Base-by-base conservation (phyloP, 176 grass and related monocot species). In the Themeda triandra region DNA sequence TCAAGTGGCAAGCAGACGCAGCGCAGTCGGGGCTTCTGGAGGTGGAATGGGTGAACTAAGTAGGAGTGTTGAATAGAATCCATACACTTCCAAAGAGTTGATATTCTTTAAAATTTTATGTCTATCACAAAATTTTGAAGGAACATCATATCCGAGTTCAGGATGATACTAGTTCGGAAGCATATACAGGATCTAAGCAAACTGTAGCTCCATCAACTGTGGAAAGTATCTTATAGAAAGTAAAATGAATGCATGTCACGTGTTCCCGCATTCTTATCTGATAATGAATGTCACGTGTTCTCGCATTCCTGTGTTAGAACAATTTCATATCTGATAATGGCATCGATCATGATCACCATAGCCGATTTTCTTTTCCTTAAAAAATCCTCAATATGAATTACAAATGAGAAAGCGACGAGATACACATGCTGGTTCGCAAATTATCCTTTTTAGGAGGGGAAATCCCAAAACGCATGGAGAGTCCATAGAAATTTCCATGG, bases 11-110 rank as follows among this genome's bases (percentile, higher is more conserved):
- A 79, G 67, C 71, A 84, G 49, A 14, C 2, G 7, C 30, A 39
- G 8, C 40, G 37, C 10, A 31, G 37, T 5, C 30, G 13, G 23
- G 68, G 89, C 40, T 87, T 90, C 31, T 86, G 84, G 80, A 83
- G 85, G 62, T 90, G 85, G 89, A 84, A 84, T 42, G 89, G 75
- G 13, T 82, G 83, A 31, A 49, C 18, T 15, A 63, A 76, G 12
- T 10, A 59, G 56, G 21, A 60, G 23, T 21, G 2, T 30, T 49
- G 36, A 58, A 83, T 18, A 36, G 7, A 46, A 25, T 12, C 24
- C 31, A 24, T 11, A 31, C 32, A n/a, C 28, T 77, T 70, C 19
- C 56, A 25, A 60, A 62, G 18, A 70, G 68, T 8, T 6, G 5
- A 0, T 13, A 78, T 83, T 83, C 36, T 23, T 90, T 59, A 63